These are phyloP conservation scores for Zalerion maritima DNA, from an alignment of 495 filamentous ascomycete species.

Conservation along the genomic window DNA sequence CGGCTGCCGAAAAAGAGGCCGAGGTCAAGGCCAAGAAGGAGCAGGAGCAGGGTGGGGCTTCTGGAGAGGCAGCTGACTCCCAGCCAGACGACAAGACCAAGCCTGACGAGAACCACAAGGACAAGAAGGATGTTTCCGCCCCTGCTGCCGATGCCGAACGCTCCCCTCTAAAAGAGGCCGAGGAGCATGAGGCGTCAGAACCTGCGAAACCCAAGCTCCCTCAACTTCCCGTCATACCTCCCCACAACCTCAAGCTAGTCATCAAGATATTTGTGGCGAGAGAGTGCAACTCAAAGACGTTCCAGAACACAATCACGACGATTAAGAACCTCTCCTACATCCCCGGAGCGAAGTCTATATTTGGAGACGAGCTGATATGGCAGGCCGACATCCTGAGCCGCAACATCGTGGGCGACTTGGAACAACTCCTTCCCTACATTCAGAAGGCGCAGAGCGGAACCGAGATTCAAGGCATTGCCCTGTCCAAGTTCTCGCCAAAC, in stretches of 20 bases:
- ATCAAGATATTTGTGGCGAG: slow-evolving; percentile 91
- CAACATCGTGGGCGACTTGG: slow-evolving; percentile 68
- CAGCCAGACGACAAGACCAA: slow-evolving; percentile 9
- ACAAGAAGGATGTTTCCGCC: slow-evolving; percentile 10
- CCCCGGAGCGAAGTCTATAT: slow-evolving; percentile 75
- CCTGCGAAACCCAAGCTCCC: slow-evolving; percentile 60
- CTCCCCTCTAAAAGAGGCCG: slow-evolving; percentile 27
- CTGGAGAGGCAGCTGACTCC: slow-evolving; percentile 11
- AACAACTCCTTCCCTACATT: slow-evolving; percentile 78
- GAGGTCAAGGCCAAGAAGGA: slow-evolving; percentile 10
- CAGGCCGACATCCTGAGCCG: slow-evolving; percentile 75
- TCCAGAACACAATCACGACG: slow-evolving; percentile 88
- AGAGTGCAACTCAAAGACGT: slow-evolving; percentile 92
- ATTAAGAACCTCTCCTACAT: slow-evolving; percentile 96
- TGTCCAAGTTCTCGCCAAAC: slow-evolving; percentile 89
- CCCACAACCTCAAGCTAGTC: slow-evolving; percentile 78
- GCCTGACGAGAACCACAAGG: slow-evolving; percentile 12
- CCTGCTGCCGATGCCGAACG: slow-evolving; percentile 22
- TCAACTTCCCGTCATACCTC: slow-evolving; percentile 74
- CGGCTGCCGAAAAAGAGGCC: slow-evolving; percentile 33
- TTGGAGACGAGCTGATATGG: slow-evolving; percentile 75
- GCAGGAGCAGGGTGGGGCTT: slow-evolving; percentile 12
- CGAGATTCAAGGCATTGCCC: slow-evolving; percentile 84
- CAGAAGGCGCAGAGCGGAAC: slow-evolving; percentile 74
- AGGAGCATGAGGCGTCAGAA: slow-evolving; percentile 37